phyloP scores from a whole-genome alignment of 805 yeast species.

The Grigorovia jiainica region DNA sequence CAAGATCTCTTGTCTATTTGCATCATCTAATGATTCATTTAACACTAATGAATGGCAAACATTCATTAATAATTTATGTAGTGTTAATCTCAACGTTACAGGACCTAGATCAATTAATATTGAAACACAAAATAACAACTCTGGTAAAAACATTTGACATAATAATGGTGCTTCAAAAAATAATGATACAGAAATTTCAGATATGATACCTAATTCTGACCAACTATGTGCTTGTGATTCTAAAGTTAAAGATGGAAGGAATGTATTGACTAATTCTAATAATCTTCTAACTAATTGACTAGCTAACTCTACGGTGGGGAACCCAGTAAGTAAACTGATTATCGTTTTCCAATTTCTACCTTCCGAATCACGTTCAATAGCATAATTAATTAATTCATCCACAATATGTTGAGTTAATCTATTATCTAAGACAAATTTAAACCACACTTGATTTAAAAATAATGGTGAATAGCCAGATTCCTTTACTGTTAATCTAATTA shows the following conservation, averaged over 20 bases:
- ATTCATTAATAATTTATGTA: conserved; percentile 55
- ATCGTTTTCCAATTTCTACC: conserved; percentile 56
- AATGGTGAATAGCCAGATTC: conserved; percentile 39
- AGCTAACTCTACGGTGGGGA: conserved; percentile 61
- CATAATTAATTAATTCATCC: conserved; percentile 63
- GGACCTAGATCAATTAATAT: conserved; percentile 42
- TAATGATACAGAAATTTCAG: conserved; percentile 49
- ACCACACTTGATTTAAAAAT: conserved; percentile 59
- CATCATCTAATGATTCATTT: conserved; percentile 38
- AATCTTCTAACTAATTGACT: conserved; percentile 51
- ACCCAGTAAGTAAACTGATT: conserved; percentile 46
- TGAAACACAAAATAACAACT: conserved; percentile 55
- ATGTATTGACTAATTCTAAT: conserved; percentile 41
- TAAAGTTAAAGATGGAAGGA: conserved; percentile 32
- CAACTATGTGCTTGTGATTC: conserved; percentile 41
- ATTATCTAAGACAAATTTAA: conserved; percentile 50
- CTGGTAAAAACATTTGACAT: conserved; percentile 57
- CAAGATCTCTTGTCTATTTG: conserved; percentile 34
- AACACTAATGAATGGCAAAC: conserved; percentile 58
- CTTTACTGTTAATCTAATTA: conserved; percentile 46
- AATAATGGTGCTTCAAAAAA: conserved; percentile 58
- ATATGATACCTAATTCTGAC: conserved; percentile 59
- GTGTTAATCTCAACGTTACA: conserved; percentile 42
- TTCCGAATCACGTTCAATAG: conserved; percentile 63
- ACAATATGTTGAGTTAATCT: conserved; percentile 45